A percentile compares a stretch with the other conserved stretches of the same genome.
Conservation (phyloP, 768 basidiomycete species). For the Megacollybia marginata region DNA sequence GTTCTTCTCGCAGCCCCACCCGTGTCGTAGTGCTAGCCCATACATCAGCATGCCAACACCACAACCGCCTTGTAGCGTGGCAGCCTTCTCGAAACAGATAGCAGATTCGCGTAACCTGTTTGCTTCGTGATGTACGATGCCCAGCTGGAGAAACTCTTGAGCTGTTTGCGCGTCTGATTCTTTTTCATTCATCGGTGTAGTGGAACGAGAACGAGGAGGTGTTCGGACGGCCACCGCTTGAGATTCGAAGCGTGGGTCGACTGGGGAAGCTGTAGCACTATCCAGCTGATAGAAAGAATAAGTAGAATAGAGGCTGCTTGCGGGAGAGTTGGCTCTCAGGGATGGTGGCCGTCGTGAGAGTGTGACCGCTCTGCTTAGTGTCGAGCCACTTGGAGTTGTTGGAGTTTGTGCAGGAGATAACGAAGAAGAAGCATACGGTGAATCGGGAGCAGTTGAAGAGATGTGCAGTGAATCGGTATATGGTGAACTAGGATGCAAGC, state of each 20-base stretch:
- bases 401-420: constrained; percentile 3
- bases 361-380: constrained; percentile 7
- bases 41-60: constrained; percentile 92
- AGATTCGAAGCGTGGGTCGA: constrained; percentile 3
- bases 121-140: constrained; percentile 72
- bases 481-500: neutral
- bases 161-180: constrained; percentile 27
- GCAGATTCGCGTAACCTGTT: constrained; percentile 66
- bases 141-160: constrained; percentile 66
- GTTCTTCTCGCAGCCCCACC: constrained; percentile 81
- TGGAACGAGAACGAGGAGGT: constrained; percentile 3
- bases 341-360: constrained; percentile 28
- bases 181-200: neutral
- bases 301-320: constrained; percentile 45
- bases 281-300: constrained; percentile 66
- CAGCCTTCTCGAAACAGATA: constrained; percentile 67
- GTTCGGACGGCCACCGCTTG: constrained; percentile 4
- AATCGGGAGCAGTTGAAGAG: neutral
- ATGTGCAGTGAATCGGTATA: constrained; percentile 12
- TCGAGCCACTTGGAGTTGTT: constrained; percentile 2
- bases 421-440: neutral
- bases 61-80: constrained; percentile 69
- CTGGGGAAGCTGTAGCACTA: constrained; percentile 34
- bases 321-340: constrained; percentile 27
- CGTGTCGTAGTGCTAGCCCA: constrained; percentile 77